These are phyloP conservation scores for Myxozyma melibiosi DNA, from an alignment of 805 yeast genomes.

Conservation along the genomic window DNA sequence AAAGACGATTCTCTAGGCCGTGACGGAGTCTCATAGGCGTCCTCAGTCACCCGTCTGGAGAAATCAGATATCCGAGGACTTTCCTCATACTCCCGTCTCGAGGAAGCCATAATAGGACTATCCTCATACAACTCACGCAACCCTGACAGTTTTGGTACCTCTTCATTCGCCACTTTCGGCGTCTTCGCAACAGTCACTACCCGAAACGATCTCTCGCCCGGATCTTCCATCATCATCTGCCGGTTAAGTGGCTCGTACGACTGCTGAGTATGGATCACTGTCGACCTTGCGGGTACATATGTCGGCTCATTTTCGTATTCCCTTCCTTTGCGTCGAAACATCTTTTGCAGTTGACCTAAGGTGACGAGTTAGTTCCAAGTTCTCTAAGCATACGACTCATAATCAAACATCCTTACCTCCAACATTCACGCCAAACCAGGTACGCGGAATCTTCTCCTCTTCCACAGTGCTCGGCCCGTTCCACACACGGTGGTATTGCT, in stretches of 20 bases:
- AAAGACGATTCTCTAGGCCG: too few relatives aligned
- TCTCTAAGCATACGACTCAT: too few relatives aligned
- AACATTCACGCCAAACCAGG: constrained; percentile 7
- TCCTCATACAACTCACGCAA: too few relatives aligned
- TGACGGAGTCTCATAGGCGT: too few relatives aligned
- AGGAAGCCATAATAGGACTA: too few relatives aligned
- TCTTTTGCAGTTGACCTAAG: constrained; percentile 2
- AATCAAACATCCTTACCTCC: constrained; percentile 3
- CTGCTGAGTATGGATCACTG: neutral
- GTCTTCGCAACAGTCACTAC: neutral
- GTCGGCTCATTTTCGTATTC: neutral
- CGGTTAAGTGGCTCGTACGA: too few relatives aligned
- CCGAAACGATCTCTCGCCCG: neutral
- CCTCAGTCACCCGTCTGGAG: too few relatives aligned
- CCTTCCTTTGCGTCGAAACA: constrained; percentile 14
- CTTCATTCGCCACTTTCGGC: neutral
- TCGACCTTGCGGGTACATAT: neutral
- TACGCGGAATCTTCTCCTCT: neutral
- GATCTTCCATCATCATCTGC: neutral
- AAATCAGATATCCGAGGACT: neutral
- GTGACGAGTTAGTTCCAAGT: neutral
- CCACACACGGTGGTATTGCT: neutral
- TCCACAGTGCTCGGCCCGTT: neutral
- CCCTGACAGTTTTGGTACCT: too few relatives aligned
- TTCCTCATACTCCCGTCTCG: too few relatives aligned